Percentiles rank a stretch among this genome's conserved stretches.
These are phyloP conservation scores for Zygotorulaspora sp. DNA, from an alignment of 805 yeast species.

Conservation along the genomic window DNA sequence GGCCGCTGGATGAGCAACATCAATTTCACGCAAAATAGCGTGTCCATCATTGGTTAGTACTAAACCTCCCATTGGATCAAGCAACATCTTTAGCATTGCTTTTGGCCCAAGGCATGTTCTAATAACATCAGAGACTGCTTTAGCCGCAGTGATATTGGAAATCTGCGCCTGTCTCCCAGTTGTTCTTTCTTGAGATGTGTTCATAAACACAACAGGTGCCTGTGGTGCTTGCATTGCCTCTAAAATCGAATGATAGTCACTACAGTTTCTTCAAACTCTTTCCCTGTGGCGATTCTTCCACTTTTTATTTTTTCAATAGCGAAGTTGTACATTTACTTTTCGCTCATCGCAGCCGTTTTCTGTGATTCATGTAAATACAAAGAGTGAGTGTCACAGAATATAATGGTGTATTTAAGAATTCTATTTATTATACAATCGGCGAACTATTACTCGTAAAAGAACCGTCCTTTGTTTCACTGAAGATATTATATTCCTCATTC, in stretches of 20 bases:
- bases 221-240: slow-evolving; percentile 37
- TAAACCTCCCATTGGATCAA: slow-evolving; percentile 93
- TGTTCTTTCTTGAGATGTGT: slow-evolving; percentile 88
- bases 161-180: slow-evolving; percentile 96
- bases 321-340: too few relatives aligned
- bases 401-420: slow-evolving; percentile 1
- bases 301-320: too few relatives aligned
- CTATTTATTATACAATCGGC: slow-evolving; percentile 7
- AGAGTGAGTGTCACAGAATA: background rate
- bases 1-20: slow-evolving; percentile 98
- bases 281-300: slow-evolving; percentile 9
- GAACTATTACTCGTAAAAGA: slow-evolving; percentile 8
- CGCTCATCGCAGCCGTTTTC: slow-evolving; percentile 1
- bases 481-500: background rate
- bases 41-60: slow-evolving; percentile 98
- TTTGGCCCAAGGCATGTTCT: slow-evolving; percentile 98
- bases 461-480: slow-evolving; percentile 4
- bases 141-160: slow-evolving; percentile 98
- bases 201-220: slow-evolving; percentile 80
- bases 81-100: slow-evolving; percentile 96
- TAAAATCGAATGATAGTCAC: too few relatives aligned
- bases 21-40: slow-evolving; percentile 95
- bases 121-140: slow-evolving; percentile 95
- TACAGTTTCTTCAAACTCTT: too few relatives aligned
- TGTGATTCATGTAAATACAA: background rate